Base-by-base conservation (phyloP, 352 stramenopile genomes). In the Aphanomyces euteiches region DNA sequence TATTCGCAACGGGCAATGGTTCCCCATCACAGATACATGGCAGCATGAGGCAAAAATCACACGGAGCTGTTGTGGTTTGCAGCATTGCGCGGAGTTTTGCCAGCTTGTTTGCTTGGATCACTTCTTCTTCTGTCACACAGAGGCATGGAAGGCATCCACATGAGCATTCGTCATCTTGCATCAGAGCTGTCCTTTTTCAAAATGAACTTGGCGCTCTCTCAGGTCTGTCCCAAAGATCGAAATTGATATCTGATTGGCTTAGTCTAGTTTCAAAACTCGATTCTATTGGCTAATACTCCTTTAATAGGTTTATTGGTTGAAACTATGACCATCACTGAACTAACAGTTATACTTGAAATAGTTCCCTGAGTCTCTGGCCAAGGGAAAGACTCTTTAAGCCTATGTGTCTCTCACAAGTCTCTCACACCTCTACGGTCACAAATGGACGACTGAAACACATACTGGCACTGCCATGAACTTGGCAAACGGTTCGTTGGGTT, bases 11-110 rank as follows among this genome's bases (percentile, higher is more conserved):
- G 41, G 59, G 47, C 40, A 61, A 41, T n/a, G 45, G 3, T 19
- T 70, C 64, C 8, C 40, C 64, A 15, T 70, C 64, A 39, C 64
- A 70, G 4, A 70, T 13, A 50, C 64, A 70, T 10, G 67, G 67
- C 15, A 73, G n/a, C 56, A 73, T 73, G n/a, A 68, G 43, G 21
- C 67, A 73, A 21, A 66, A 7, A 41, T 73, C 67, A 34, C 56
- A 73, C 4, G 56, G 56, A 61, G 15, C 54, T 5, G 60, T 56
- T 8, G 64, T 70, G 3, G 47, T 64, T 36, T 39, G 53, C 40
- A 70, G 28, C 36, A 70, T 70, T n/a, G n/a, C 61, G 38, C 64
- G 72, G 17, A 71, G 40, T n/a, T 28, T 37, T 7, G 17, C 38
- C 34, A 66, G 57, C 41, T 36, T 75, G 69, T 48, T 57, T 38